Conservation (phyloP, 2,329 filamentous ascomycete species). For the Fusarium armeniacum region DNA sequence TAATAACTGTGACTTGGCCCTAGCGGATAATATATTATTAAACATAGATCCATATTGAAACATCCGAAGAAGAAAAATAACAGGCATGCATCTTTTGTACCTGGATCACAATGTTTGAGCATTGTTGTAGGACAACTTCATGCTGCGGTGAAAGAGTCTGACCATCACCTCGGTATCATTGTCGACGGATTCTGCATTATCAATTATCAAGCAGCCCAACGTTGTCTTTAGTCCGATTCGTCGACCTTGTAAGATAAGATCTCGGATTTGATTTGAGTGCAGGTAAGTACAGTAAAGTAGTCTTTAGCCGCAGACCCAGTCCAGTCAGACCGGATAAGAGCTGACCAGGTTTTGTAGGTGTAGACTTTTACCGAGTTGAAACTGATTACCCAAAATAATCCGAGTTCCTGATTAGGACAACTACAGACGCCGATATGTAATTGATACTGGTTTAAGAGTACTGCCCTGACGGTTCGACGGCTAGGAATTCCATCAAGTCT, state of each 20-base stretch:
- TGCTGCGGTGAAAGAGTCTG: slow-evolving; percentile 6
- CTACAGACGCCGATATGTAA: not conserved
- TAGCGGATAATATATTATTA: slow-evolving; percentile 5
- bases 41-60: not conserved
- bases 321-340: slow-evolving; percentile 28
- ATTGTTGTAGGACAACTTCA: not conserved
- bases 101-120: not conserved
- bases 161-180: slow-evolving; percentile 22
- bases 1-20: not conserved
- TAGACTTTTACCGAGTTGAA: slow-evolving; percentile 14
- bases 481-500: slow-evolving; percentile 24
- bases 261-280: slow-evolving; percentile 22
- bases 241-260: slow-evolving; percentile 11
- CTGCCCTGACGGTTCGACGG: slow-evolving; percentile 20
- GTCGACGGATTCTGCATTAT: not conserved
- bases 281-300: not conserved
- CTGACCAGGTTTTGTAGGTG: slow-evolving; percentile 3
- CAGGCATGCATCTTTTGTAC: not conserved
- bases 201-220: slow-evolving; percentile 17
- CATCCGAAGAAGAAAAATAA: slow-evolving; percentile 5
- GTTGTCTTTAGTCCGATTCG: slow-evolving; percentile 11
- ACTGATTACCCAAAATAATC: slow-evolving; percentile 6
- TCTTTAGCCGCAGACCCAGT: slow-evolving; percentile 7
- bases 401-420: not conserved
- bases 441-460: slow-evolving; percentile 5